Evolutionary conservation across 2,329 filamentous ascomycete genomes (phyloP).

Genomic region (Fusarium anthophilum): DNA sequence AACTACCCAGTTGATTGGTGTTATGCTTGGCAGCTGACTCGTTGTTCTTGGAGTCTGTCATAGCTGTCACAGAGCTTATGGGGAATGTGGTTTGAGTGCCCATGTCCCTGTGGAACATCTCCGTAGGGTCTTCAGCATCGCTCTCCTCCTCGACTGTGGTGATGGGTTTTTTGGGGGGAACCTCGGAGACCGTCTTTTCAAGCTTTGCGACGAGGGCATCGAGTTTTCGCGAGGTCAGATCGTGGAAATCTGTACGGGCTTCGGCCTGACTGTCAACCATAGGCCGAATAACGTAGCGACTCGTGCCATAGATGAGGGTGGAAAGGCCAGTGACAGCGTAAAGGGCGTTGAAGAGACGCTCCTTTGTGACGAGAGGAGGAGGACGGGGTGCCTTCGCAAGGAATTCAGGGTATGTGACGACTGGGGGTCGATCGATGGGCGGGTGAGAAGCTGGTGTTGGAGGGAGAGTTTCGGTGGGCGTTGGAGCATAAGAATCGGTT

Average conservation of each 20-base stretch:
- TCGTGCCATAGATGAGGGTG: conserved; percentile 75
- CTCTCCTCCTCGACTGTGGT: conserved; percentile 49
- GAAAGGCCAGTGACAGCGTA: conserved; percentile 67
- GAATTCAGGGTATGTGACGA: conserved; percentile 77
- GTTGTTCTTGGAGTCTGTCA: neutral
- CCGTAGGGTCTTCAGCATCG: conserved; percentile 72
- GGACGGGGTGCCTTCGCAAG: conserved; percentile 65
- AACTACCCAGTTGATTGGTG: conserved; percentile 51
- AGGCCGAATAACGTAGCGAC: conserved; percentile 73
- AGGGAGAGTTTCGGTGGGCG: conserved; percentile 38
- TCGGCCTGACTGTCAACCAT: conserved; percentile 64
- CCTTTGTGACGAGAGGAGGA: conserved; percentile 70
- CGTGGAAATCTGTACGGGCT: conserved; percentile 63
- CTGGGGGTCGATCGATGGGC: conserved; percentile 61
- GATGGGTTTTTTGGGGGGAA: conserved; percentile 55
- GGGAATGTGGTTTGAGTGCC: conserved; percentile 76
- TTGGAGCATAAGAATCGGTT: conserved; percentile 15
- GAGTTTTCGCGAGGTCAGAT: conserved; percentile 57
- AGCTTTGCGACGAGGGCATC: conserved; percentile 59
- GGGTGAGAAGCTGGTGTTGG: conserved; percentile 34
- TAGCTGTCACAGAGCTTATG: conserved; percentile 27
- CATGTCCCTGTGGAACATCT: conserved; percentile 83
- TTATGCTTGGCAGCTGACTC: conserved; percentile 52
- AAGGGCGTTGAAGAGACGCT: conserved; percentile 66
- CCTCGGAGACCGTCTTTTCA: conserved; percentile 67